Conservation (phyloP, 257 asterid species). For the Fraxinus americana region DNA sequence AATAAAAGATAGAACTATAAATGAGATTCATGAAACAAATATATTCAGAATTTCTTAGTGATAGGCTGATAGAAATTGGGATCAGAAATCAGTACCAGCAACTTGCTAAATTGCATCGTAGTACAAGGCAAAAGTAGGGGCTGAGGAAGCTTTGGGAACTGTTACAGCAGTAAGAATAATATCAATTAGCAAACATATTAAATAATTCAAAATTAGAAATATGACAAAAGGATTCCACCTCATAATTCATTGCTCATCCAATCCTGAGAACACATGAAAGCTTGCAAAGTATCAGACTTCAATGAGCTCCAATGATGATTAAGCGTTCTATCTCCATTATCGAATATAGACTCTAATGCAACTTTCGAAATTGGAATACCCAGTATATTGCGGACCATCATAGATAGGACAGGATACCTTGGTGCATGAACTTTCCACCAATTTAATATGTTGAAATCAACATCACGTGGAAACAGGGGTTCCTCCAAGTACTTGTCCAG, state of each 20-base stretch:
- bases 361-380: conserved; percentile 86
- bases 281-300: conserved; percentile 73
- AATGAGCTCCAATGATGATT: conserved; percentile 58
- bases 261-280: conserved; percentile 86
- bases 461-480: conserved; percentile 74
- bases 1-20: background rate
- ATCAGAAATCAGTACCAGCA: conserved; percentile 24
- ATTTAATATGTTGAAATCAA: conserved; percentile 69
- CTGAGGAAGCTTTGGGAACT: conserved; percentile 34
- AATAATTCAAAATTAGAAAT: conserved; percentile 7
- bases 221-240: conserved; percentile 42
- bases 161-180: conserved; percentile 28
- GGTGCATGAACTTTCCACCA: conserved; percentile 99
- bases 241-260: conserved; percentile 69
- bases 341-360: conserved; percentile 52
- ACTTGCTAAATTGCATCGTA: conserved; percentile 40
- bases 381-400: conserved; percentile 86
- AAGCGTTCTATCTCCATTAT: conserved; percentile 55
- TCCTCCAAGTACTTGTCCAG: conserved; percentile 92
- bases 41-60: background rate
- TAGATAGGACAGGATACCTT: conserved; percentile 80
- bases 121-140: conserved; percentile 35
- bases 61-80: conserved; percentile 19
- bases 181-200: conserved; percentile 24
- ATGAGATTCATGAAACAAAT: conserved; percentile 15